These are phyloP conservation scores for Pseudogymnoascus sp. DNA, from an alignment of 2,329 filamentous ascomycete genomes.

Conservation along the genomic window DNA sequence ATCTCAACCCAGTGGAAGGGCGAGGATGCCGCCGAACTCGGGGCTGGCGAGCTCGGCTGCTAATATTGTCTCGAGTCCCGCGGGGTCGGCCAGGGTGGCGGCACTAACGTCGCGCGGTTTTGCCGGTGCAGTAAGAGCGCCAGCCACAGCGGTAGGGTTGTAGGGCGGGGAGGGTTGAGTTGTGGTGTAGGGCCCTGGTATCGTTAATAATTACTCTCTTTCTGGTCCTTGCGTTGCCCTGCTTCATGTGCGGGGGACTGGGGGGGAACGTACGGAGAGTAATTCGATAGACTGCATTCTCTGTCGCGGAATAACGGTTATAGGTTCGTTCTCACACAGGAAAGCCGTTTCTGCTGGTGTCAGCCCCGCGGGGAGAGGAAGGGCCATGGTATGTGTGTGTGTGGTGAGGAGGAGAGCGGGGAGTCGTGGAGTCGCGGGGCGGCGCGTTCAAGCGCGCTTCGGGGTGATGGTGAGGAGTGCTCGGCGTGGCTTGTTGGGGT, in stretches of 20 bases:
- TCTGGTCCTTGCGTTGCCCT: neutral
- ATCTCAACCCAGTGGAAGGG: slow-evolving; percentile 97
- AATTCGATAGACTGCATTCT: slow-evolving; percentile 79
- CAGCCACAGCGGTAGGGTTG: slow-evolving; percentile 83
- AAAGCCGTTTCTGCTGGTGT: slow-evolving; percentile 87
- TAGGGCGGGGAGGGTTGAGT: slow-evolving; percentile 74
- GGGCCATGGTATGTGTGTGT: slow-evolving; percentile 23
- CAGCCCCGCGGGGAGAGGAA: slow-evolving; percentile 43
- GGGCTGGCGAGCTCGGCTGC: slow-evolving; percentile 69
- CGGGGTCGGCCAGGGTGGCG: slow-evolving; percentile 82
- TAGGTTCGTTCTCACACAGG: slow-evolving; percentile 93
- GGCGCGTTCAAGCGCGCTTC: neutral
- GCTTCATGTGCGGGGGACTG: slow-evolving; percentile 58
- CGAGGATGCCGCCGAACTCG: slow-evolving; percentile 69
- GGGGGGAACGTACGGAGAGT: slow-evolving; percentile 70
- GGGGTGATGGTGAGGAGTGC: neutral
- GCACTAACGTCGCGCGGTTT: slow-evolving; percentile 83
- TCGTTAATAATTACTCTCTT: slow-evolving; percentile 11
- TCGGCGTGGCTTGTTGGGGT: neutral
- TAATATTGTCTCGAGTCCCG: slow-evolving; percentile 70
- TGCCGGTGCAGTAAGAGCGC: slow-evolving; percentile 92
- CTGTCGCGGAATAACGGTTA: slow-evolving; percentile 88
- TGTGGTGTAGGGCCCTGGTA: slow-evolving; percentile 67
- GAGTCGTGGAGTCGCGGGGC: neutral
- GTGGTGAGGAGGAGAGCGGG: neutral